These are phyloP conservation scores for Hemileia vastatrix DNA, from an alignment of 1,284 basidiomycete genomes.

Conservation along the genomic window DNA sequence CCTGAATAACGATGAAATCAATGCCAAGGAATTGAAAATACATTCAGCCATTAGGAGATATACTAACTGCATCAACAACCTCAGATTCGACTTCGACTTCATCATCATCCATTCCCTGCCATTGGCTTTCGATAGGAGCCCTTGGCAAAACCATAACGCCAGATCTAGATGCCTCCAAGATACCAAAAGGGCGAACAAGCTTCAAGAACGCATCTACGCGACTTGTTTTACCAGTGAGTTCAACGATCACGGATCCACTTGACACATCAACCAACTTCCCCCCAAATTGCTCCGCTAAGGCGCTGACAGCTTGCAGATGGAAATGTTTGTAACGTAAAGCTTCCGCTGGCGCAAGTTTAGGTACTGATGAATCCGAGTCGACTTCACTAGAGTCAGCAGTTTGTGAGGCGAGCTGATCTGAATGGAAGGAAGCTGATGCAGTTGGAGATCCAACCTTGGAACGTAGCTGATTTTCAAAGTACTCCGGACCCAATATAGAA, in stretches of 20 bases:
- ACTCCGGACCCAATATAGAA: conserved; percentile 94
- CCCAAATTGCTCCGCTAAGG: conserved; percentile 77
- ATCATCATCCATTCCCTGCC: conserved; percentile 54
- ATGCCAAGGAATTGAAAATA: background rate
- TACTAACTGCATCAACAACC: conserved; percentile 67
- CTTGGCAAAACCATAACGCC: conserved; percentile 95
- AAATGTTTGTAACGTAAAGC: conserved; percentile 81
- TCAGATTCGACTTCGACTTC: conserved; percentile 49
- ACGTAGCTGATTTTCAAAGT: conserved; percentile 74
- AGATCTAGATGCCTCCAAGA: conserved; percentile 83
- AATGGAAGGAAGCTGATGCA: conserved; percentile 26
- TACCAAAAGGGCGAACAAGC: conserved; percentile 85
- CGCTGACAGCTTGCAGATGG: conserved; percentile 74
- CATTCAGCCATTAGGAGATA: conserved; percentile 60
- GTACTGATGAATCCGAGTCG: conserved; percentile 53
- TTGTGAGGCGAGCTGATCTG: conserved; percentile 25
- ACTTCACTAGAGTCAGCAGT: conserved; percentile 49
- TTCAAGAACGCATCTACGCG: conserved; percentile 88
- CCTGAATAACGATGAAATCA: background rate
- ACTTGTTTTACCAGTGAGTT: conserved; percentile 82
- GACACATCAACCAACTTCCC: conserved; percentile 90
- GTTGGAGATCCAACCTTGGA: conserved; percentile 25
- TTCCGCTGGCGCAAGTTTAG: conserved; percentile 58
- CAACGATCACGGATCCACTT: conserved; percentile 86
- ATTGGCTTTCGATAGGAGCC: conserved; percentile 64